Evolutionary conservation across 73 alveolate genomes (phyloP).

Genomic region (Uronychia binucleata): DNA sequence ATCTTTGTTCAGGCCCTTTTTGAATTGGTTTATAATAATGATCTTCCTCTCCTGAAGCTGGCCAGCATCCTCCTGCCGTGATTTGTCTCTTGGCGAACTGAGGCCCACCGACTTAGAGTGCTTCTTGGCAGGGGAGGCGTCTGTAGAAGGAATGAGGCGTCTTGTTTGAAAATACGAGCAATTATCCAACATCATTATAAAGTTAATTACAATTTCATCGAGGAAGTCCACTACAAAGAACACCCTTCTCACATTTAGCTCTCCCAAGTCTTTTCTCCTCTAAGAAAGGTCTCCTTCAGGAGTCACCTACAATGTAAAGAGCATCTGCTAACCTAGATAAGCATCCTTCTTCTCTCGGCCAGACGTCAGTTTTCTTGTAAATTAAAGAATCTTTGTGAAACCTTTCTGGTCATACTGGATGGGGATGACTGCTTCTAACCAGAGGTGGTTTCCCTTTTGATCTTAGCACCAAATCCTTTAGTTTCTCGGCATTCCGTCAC

Average conservation of each 20-base stretch:
- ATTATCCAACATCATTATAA: background rate
- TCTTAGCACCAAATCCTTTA: background rate
- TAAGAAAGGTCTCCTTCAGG: background rate
- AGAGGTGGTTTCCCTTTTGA: background rate
- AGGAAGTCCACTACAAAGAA: too few species aligned
- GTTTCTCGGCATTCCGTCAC: background rate
- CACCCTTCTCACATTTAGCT: too few species aligned
- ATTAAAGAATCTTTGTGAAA: background rate
- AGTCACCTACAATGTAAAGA: background rate
- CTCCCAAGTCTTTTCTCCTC: background rate
- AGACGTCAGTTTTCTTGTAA: background rate
- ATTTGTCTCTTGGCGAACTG: too few species aligned
- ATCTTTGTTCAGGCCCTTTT: too few species aligned
- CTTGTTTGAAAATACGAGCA: background rate
- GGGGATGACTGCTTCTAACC: too few species aligned
- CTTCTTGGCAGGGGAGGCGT: too few species aligned
- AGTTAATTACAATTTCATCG: background rate
- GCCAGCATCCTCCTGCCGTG: too few species aligned
- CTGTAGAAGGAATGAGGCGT: background rate
- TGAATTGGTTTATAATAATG: too few species aligned
- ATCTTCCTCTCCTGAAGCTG: too few species aligned
- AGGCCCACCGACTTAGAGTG: too few species aligned
- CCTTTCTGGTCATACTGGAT: too few species aligned
- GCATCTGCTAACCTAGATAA: background rate
- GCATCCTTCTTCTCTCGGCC: background rate